Conservation (phyloP, 257 asterid species). For the Verbena officinalis region DNA sequence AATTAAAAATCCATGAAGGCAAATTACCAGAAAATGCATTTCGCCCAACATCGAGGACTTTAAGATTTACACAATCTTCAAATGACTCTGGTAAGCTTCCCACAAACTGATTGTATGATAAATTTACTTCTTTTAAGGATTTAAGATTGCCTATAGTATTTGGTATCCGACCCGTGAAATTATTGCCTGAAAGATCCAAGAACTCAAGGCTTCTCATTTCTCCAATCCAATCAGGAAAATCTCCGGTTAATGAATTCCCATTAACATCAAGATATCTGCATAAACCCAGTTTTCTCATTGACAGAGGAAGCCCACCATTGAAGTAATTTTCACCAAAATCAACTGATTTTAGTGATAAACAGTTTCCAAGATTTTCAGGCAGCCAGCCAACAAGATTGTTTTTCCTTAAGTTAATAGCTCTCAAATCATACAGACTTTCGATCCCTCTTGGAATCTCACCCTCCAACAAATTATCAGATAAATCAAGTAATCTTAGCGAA, state of each 20-base stretch:
- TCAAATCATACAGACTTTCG: slow-evolving; percentile 47
- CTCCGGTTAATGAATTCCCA: slow-evolving; percentile 55
- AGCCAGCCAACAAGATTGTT: slow-evolving; percentile 61
- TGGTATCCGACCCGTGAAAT: slow-evolving; percentile 60
- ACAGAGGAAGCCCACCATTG: slow-evolving; percentile 59
- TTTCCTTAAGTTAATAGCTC: slow-evolving; percentile 46
- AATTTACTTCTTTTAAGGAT: slow-evolving; percentile 51
- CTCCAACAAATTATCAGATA: slow-evolving; percentile 64
- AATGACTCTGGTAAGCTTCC: slow-evolving; percentile 76
- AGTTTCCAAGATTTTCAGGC: slow-evolving; percentile 71
- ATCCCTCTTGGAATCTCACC: slow-evolving; percentile 71
- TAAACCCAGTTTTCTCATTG: slow-evolving; percentile 54
- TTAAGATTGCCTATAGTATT: slow-evolving; percentile 52
- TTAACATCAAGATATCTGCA: slow-evolving; percentile 55
- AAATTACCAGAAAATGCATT: slow-evolving; percentile 63
- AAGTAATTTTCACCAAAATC: slow-evolving; percentile 62
- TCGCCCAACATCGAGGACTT: slow-evolving; percentile 50
- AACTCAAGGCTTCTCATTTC: slow-evolving; percentile 65
- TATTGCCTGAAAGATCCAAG: slow-evolving; percentile 66
- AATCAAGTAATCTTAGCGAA: slow-evolving; percentile 58
- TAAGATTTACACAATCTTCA: slow-evolving; percentile 52
- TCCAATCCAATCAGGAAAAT: slow-evolving; percentile 77
- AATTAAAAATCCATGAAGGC: slow-evolving; percentile 68
- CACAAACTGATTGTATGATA: slow-evolving; percentile 53
- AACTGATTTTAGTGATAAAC: slow-evolving; percentile 49